Base-by-base conservation (phyloP, 768 basidiomycete species). In the Pleurotus cornucopiae region DNA sequence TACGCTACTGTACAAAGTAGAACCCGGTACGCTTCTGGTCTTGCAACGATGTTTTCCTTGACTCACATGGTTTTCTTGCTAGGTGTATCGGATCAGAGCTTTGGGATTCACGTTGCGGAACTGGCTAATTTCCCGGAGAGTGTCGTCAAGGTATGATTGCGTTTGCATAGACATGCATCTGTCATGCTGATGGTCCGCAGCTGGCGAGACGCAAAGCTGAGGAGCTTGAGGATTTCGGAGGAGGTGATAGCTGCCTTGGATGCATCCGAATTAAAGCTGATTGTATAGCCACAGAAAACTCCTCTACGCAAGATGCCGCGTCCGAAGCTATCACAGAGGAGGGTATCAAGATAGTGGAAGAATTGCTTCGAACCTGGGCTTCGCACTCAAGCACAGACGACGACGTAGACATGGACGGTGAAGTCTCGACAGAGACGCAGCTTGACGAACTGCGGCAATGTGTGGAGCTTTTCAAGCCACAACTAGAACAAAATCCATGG, bases 71-170 rank as follows among this genome's bases (percentile, higher is more conserved):
- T 52, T 11, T 30, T 12, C 26, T 21, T 13, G 3, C 4, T 57
- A 92, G 92, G 93, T 12, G 81, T 97, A 18, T 94, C 91, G 44
- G 96, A 98, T 67, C 96, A 98, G 70, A 96, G 93, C 66, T 98
- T 98, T 65, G 97, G 96, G 70, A 98, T 99, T 25, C 94, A 98
- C 63, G 97, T 99, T 13, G 97, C 97, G 0, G 82, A 94, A 67
- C 76, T 98, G n/a, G 96, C 96, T 3, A 95, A 98, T 69, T 99
- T 99, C 71, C 97, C 97, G 0, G 91, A 95, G 58, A 89, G 85
- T 60, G 95, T 98, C 9, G 82, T 98, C 58, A 91, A 89, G 77
- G 89, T 91, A 48, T 56, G 21, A 7, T 43, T 13, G 13, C 13
- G 13, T 20, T 46, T 20, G 13, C n/a, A 38, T 18, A 40, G 44